phyloP scores from a whole-genome alignment of 2,329 filamentous ascomycete species.

The Monosporascus sp. region DNA sequence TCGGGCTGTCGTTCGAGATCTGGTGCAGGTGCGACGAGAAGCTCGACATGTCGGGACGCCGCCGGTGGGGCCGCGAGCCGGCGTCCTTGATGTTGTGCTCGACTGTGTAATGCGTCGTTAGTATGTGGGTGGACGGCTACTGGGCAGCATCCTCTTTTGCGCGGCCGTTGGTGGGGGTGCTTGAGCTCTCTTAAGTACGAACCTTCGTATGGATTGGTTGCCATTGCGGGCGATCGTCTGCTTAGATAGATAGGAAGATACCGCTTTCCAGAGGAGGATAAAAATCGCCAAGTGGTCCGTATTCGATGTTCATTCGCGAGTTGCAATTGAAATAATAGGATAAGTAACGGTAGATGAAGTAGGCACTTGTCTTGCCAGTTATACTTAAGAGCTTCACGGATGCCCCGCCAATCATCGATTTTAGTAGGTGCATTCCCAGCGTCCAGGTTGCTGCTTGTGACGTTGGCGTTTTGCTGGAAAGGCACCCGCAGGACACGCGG shows the following conservation, averaged over 20 bases:
- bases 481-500: not conserved
- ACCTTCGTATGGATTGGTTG: slow-evolving; percentile 30
- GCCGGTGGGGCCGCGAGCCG: slow-evolving; percentile 33
- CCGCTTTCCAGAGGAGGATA: too few relatives aligned
- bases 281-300: too few relatives aligned
- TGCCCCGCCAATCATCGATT: not conserved
- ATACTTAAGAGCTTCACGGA: too few relatives aligned
- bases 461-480: not conserved
- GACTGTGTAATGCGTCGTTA: slow-evolving; percentile 36
- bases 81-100: slow-evolving; percentile 57
- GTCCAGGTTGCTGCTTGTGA: not conserved
- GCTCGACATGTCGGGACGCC: slow-evolving; percentile 59
- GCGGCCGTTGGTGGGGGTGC: not conserved
- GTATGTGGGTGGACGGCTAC: not conserved
- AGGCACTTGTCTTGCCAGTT: not conserved
- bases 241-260: too few relatives aligned
- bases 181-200: slow-evolving; percentile 2
- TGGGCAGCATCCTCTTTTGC: not conserved
- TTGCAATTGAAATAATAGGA: not conserved
- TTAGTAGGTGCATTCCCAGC: not conserved
- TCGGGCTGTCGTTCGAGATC: slow-evolving; percentile 34
- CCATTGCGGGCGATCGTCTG: slow-evolving; percentile 18
- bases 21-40: slow-evolving; percentile 55
- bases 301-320: not conserved
- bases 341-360: not conserved